Base-by-base conservation (phyloP, 495 filamentous ascomycete species). In the Parmelia sp. region DNA sequence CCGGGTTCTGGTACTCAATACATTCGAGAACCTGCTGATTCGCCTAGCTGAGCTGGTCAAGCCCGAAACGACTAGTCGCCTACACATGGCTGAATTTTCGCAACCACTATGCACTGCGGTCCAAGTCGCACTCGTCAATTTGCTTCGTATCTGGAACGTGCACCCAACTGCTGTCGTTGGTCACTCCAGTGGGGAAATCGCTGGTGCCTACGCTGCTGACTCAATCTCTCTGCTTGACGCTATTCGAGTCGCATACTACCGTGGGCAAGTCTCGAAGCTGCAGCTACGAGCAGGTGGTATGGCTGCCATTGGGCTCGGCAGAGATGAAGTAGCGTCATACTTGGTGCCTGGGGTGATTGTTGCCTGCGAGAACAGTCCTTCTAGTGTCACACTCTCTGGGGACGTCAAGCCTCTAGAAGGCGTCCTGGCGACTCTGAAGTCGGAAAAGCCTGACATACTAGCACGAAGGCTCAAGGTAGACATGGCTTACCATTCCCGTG, bases 121-220 rank as follows among this genome's bases (percentile, higher is more conserved):
- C 1, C 84, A 87, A 66, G 72, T 87, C 17, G 81, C 61, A 4
- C 57, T 78, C 0, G 65, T 86, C 0, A 71, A 83, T 45, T 65
- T 81, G 3, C 67, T 86, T 1, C 62, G 47, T 31, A 71, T 70
- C 21, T 73, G 80, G 51, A 76, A 76, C 4, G 67, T 86, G 17
- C 39, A 49, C 0, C 80, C 83, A 15, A 63, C 73, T 14, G 74
- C 76, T 2, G 82, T 84, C 3, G 70, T 83, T 17, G 86, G 86
- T 8, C 86, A 89, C 69, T 87, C 85, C 0, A 82, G 78, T 4
- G 86, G 86, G 27, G 86, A 89, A 69, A 86, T 89, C 36, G 83
- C 77, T 7, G 83, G 84, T 15, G 84, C 85, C 0, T 88, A 86
- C 69, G 82, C 83, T 21, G 76, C 82, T 11, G 83, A 78, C 7